Base-by-base conservation (phyloP, 495 filamentous ascomycete genomes). In the Entonaema liquescens region DNA sequence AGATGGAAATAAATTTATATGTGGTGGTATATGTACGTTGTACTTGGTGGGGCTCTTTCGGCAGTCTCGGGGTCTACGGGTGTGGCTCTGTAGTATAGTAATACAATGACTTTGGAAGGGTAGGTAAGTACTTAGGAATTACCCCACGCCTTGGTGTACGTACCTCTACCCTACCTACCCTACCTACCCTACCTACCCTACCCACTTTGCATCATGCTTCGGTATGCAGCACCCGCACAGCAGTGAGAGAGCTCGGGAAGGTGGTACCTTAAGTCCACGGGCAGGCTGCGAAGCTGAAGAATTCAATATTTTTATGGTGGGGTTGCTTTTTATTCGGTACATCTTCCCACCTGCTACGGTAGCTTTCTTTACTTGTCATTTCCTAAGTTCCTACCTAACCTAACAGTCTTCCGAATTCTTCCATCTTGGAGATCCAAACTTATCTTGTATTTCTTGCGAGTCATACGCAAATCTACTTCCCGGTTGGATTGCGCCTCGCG, bases 191-290 rank as follows among this genome's bases (percentile, higher is more conserved):
- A 31, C 42, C 21, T 31, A 38, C 1, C 57, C 56, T 61, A 47
- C 58, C 65, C 57, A 67, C 49, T 67, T 62, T 29, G 56, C 65
- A 62, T 68, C 26, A 49, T 56, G 55, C 40, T 56, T 33, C 31
- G 31, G 31, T 62, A n/a, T n/a, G n/a, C n/a, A 52, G n/a, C 15
- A 42, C n/a, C n/a, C n/a, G 17, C 38, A 42, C 38, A 42, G 13
- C 38, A 42, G 38, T 19, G 31, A 33, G 11, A 7, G 29, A 3
- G 29, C 29, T 7, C 7, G 7, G 29, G 29, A 3, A 31, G 3
- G 3, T 31, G 29, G 35, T 36, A 12, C 35, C 35, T 36, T 12
- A 36, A 36, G 35, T 36, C 1, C 11, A 36, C 35, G n/a, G n/a
- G n/a, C 35, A 38, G 13, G 36, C 42, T 49, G 21, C 19, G 35